Conservation (phyloP, 176 grass and related monocot species). For the Echinochloa phyllopogon region DNA sequence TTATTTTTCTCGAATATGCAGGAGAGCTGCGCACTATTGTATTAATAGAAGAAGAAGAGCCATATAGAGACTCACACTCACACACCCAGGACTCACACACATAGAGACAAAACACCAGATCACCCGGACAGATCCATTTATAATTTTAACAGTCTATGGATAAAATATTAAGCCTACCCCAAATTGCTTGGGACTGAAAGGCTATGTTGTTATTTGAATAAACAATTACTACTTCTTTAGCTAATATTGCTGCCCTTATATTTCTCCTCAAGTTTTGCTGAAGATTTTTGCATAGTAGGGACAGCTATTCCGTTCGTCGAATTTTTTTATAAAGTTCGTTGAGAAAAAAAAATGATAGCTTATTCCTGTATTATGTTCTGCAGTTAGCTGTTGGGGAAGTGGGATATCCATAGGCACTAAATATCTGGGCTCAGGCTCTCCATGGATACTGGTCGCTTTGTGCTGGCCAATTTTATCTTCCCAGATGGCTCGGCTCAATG, state of each 20-base stretch:
- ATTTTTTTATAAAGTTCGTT: too few species aligned
- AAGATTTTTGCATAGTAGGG: conserved; percentile 14
- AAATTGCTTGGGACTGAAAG: too few species aligned
- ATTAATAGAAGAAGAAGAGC: too few species aligned
- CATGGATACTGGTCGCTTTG: conserved; percentile 1
- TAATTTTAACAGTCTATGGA: background rate
- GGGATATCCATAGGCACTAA: conserved; percentile 32
- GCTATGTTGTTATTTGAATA: too few species aligned
- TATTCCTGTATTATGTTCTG: conserved; percentile 30
- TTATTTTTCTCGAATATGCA: background rate
- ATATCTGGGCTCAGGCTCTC: background rate
- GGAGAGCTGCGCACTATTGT: too few species aligned
- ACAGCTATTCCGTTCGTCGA: background rate
- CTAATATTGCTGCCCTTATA: background rate
- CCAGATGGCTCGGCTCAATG: background rate
- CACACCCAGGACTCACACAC: too few species aligned
- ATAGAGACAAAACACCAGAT: too few species aligned
- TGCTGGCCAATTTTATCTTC: conserved; percentile 26
- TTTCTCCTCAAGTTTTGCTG: background rate
- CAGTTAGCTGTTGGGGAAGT: conserved; percentile 62
- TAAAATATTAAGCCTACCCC: background rate
- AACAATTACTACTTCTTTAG: background rate
- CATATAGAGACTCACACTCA: too few species aligned
- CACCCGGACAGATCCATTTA: background rate
- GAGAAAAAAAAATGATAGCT: background rate